A percentile compares a stretch with the other conserved stretches of the same genome.
These are phyloP conservation scores for Mycena olivaceomarginata DNA, from an alignment of 768 basidiomycete genomes.

Conservation along the genomic window DNA sequence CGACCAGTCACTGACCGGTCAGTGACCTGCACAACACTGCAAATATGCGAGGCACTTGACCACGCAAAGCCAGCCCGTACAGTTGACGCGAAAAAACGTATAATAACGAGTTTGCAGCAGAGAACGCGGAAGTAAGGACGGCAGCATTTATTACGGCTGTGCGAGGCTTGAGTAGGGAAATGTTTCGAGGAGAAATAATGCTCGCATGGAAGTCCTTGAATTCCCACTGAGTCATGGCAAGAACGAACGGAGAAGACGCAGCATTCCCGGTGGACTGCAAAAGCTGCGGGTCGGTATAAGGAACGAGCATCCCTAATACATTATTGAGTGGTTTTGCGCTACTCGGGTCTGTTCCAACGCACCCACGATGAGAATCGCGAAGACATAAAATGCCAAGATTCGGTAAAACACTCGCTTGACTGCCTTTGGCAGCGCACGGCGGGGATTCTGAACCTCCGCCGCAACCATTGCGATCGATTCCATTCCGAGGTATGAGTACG, in stretches of 20 bases:
- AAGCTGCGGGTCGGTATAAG: conserved; percentile 69
- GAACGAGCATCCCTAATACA: conserved; percentile 72
- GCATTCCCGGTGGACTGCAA: conserved; percentile 57
- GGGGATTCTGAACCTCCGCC: conserved; percentile 79
- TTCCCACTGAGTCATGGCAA: conserved; percentile 76
- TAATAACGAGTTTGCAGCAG: conserved; percentile 73
- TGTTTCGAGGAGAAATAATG: neutral
- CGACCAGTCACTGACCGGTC: too few species aligned
- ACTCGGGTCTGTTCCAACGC: neutral
- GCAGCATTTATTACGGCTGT: conserved; percentile 71
- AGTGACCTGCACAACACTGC: too few species aligned
- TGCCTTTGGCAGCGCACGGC: conserved; percentile 79
- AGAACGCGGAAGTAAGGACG: conserved; percentile 77
- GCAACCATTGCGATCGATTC: conserved; percentile 64
- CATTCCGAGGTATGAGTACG: conserved; percentile 83
- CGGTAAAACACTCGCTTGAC: conserved; percentile 71
- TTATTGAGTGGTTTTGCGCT: neutral
- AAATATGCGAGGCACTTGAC: conserved; percentile 58
- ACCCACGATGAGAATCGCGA: conserved; percentile 75
- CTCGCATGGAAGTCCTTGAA: conserved; percentile 60
- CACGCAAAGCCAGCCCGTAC: conserved; percentile 62
- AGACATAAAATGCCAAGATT: conserved; percentile 64
- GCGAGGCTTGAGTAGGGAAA: neutral
- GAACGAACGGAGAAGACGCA: conserved; percentile 84
- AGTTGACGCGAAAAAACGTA: conserved; percentile 65